Evolutionary conservation across 2,329 filamentous ascomycete genomes (phyloP), one percentile per base, ranked within the genome.

Genomic region (Annulohypoxylon truncatum): DNA sequence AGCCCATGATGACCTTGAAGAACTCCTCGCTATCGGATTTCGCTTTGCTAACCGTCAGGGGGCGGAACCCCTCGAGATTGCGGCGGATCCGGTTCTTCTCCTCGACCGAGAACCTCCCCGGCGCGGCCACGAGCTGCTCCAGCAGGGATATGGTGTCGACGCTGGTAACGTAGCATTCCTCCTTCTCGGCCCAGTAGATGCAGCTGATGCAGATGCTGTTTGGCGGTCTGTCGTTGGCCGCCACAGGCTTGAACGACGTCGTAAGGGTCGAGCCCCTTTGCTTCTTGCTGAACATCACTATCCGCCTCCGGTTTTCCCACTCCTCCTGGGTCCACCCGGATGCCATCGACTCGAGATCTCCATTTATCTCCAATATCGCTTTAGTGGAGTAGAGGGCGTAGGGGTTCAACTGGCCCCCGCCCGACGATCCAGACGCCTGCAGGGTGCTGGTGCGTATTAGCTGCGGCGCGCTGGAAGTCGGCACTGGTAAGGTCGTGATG

Each of bases 1-100:
- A 98, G 1, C 89, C 93, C 96, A 99, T 99, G 81, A 99, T 98
- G 74, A 97, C 87, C 82, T 97, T 97, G 89, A 98, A 98, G 79
- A 98, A 98, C 59, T 96, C 93, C 78, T 98, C 95, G 77, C 92
- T 97, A 64, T 98, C 95, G 0, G 89, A 77, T 80, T 97, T 97
- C 62, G 90, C 89, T 80, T 99, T 99, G 72, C 94, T 97, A 15
- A 99, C 94, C 0, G 96, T 99, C 69, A 93, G 81, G 0, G 96
- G 96, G 33, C 93, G 90, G 82, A 97, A 98, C 0, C 94, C 94
- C 78, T 99, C 96, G 31, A 99, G 84, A 75, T 99, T 99, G 68
- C 96, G 90, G 28, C 96, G 90, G 73, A 99, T 98, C 55, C 96
- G 90, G 79, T 99, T 99, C 88, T 98, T 99, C 83, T 98, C 96